Evolutionary conservation across 106 monocot genomes (phyloP).

Genomic region (Phalaenopsis aphrodite): DNA sequence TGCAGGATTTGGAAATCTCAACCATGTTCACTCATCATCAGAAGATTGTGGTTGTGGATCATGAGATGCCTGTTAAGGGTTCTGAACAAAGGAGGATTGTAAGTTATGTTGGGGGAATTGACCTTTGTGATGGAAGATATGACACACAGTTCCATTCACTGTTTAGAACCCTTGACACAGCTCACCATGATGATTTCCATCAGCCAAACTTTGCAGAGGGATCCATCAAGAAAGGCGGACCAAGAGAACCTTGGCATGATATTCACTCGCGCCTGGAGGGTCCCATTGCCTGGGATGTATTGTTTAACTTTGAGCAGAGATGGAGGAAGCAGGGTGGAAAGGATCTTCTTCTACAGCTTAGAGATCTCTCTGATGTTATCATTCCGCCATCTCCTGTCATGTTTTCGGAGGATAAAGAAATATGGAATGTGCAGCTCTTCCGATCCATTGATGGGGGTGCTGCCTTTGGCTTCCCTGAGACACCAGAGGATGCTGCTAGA

Average conservation of each 20-base stretch:
- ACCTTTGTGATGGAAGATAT: slow-evolving; percentile 30
- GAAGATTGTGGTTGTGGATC: slow-evolving; percentile 28
- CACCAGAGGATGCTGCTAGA: slow-evolving; percentile 18
- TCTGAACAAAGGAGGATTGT: slow-evolving; percentile 20
- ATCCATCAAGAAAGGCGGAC: slow-evolving; percentile 24
- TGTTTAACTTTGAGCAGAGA: slow-evolving; percentile 30
- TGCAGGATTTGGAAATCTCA: slow-evolving; percentile 23
- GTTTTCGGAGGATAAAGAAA: slow-evolving; percentile 14
- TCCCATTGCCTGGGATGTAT: slow-evolving; percentile 26
- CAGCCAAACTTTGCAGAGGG: slow-evolving; percentile 24
- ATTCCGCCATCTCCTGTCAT: slow-evolving; percentile 24
- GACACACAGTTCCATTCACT: slow-evolving; percentile 27
- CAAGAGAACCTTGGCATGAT: slow-evolving; percentile 29
- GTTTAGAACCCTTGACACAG: slow-evolving; percentile 24
- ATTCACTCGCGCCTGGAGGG: slow-evolving; percentile 23
- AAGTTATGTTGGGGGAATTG: slow-evolving; percentile 24
- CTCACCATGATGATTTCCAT: slow-evolving; percentile 26
- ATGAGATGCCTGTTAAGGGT: slow-evolving; percentile 18
- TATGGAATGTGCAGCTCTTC: slow-evolving; percentile 31
- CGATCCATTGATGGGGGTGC: slow-evolving; percentile 26
- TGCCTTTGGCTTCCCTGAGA: slow-evolving; percentile 23
- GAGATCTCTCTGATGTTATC: slow-evolving; percentile 28
- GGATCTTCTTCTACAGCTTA: slow-evolving; percentile 18
- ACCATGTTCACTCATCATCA: slow-evolving; percentile 31
- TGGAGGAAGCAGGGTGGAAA: slow-evolving; percentile 26